Evolutionary conservation across 2,329 filamentous ascomycete species (phyloP).

Genomic region (Fusarium longipes): DNA sequence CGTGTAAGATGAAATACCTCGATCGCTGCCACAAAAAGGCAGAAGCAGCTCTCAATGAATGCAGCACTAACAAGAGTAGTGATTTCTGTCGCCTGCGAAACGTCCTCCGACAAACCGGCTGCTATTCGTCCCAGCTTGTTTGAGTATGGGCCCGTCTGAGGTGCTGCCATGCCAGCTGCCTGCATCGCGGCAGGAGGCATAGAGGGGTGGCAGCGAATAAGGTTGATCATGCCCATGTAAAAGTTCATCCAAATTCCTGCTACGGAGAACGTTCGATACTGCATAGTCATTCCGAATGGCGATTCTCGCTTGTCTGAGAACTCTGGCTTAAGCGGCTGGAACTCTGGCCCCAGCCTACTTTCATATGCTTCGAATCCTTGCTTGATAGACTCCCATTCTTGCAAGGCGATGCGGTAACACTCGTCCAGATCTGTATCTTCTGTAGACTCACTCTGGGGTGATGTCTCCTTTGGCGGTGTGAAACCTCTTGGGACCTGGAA

Average conservation of each 20-base stretch:
- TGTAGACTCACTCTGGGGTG: constrained; percentile 56
- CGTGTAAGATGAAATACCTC: constrained; percentile 59
- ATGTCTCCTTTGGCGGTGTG: constrained; percentile 59
- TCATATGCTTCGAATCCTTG: constrained; percentile 76
- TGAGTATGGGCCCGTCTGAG: constrained; percentile 76
- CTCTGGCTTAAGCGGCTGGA: constrained; percentile 78
- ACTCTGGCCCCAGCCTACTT: constrained; percentile 76
- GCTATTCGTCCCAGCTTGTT: constrained; percentile 83
- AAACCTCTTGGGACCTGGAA: constrained; percentile 66
- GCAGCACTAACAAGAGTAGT: constrained; percentile 83
- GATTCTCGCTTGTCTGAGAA: constrained; percentile 69
- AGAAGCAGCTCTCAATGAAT: constrained; percentile 83
- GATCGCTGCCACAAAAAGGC: constrained; percentile 87
- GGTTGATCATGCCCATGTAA: constrained; percentile 84
- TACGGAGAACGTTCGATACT: constrained; percentile 89
- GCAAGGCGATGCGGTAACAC: constrained; percentile 74
- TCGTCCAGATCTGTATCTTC: constrained; percentile 70
- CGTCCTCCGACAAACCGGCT: constrained; percentile 73
- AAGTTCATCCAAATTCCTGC: constrained; percentile 89
- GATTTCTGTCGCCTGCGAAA: constrained; percentile 65
- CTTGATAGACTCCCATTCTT: constrained; percentile 82
- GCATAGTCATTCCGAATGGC: constrained; percentile 83
- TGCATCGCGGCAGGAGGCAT: constrained; percentile 94
- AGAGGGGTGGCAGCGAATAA: constrained; percentile 83
- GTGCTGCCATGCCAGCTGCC: constrained; percentile 81